Percentiles rank a stretch among this genome's conserved stretches.
phyloP scores from a whole-genome alignment of 768 basidiomycete species.

The Nidularia sp. region DNA sequence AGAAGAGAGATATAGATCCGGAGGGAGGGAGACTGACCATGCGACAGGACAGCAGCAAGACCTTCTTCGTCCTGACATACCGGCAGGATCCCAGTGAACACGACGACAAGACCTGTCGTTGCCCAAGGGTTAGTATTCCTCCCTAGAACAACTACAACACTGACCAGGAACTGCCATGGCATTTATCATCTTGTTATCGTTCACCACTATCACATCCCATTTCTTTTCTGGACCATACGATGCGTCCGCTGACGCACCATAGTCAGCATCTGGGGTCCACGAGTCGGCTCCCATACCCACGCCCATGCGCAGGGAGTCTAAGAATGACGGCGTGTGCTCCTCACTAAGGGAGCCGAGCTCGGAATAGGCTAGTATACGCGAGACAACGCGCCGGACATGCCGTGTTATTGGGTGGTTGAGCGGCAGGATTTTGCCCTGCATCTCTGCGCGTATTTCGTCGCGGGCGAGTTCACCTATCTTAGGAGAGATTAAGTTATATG shows the following conservation, averaged over 20 bases:
- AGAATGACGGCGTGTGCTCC: not conserved
- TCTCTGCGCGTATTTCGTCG: not conserved
- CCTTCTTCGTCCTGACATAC: constrained; percentile 76
- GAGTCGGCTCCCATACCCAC: not conserved
- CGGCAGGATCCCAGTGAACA: constrained; percentile 87
- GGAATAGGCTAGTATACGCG: not conserved
- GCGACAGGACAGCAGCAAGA: constrained; percentile 78
- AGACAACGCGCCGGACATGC: constrained; percentile 4
- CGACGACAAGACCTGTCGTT: constrained; percentile 63
- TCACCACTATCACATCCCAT: constrained; percentile 77
- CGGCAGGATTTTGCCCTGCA: not conserved
- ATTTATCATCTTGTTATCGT: constrained; percentile 68
- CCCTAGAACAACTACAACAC: not conserved
- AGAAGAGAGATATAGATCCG: not conserved
- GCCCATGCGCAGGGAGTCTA: not conserved
- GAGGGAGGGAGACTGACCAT: constrained; percentile 37
- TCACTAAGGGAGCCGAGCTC: constrained; percentile 4
- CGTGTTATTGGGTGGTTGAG: constrained; percentile 2
- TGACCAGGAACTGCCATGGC: constrained; percentile 74
- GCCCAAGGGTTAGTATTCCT: not conserved
- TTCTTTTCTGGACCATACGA: constrained; percentile 31
- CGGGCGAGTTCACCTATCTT: not conserved
- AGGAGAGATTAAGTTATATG: no score
- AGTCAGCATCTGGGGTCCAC: constrained; percentile 19
- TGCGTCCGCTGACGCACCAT: constrained; percentile 12